Base-by-base conservation (phyloP, 75 land plant species). In the Cunninghamia lanceolata region DNA sequence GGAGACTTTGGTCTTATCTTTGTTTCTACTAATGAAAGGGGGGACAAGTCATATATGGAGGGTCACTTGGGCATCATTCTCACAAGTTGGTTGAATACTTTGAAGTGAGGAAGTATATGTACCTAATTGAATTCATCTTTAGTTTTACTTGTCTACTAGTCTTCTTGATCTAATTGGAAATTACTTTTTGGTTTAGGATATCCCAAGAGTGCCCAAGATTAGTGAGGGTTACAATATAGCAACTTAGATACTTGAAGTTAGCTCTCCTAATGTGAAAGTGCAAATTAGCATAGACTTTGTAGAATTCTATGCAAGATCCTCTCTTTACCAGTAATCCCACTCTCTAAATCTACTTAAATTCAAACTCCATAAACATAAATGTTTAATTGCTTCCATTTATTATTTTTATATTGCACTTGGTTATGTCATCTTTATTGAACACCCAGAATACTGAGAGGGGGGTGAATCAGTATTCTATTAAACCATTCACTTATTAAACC, bases 221-320 rank as follows among this genome's bases (percentile, higher is more conserved):
- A 91, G 15, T 46, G 93, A 94, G 0, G 95, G 93, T 9, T 84
- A 89, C 86, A 94, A 94, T 85, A 95, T 95, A 83, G 95, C 96
- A 50, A 93, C 93, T 53, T 94, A 95, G 96, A 91, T 94, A 95
- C 82, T 94, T 74, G 95, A 94, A 46, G 85, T 92, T 39, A 93
- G 86, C 76, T 76, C 91, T 45, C 16, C 85, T 2, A 50, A 81
- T 9, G 75, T 86, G 32, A 95, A 94, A 84, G 87, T 88, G 25
- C 86, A 85, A 68, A 88, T 94, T 47, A 85, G 87, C 39, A 84
- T 92, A 4, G 89, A 93, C 82, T 94, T 91, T 88, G 93, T 93
- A 63, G 93, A 91, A 85, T 84, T 92, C 21, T 94, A 92, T 84
- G 53, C 86, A 45, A 87, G 88, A 0, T 94, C 96, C 35, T 28